These are phyloP conservation scores for Cytospora piceicola DNA, from an alignment of 2,329 filamentous ascomycete species.

Conservation along the genomic window DNA sequence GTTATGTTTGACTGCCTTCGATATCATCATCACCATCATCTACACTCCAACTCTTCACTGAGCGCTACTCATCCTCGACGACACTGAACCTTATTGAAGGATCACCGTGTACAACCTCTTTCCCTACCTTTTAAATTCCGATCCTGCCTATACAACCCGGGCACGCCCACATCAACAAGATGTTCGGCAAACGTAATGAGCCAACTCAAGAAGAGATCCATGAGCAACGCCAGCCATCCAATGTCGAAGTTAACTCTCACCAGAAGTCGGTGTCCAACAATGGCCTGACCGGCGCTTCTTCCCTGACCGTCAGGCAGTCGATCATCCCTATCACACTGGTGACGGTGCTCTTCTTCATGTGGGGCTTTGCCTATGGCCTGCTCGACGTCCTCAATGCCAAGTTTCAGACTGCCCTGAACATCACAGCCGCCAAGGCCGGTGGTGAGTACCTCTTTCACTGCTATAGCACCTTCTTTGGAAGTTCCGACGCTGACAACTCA, in stretches of 20 bases:
- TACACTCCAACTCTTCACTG: background rate
- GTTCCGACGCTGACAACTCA: conserved; percentile 7
- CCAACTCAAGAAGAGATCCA: conserved; percentile 32
- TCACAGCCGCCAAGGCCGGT: conserved; percentile 32
- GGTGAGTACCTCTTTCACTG: conserved; percentile 16
- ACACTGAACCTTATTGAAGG: background rate
- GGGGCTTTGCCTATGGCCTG: conserved; percentile 47
- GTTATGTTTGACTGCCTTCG: background rate
- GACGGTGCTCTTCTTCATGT: conserved; percentile 55
- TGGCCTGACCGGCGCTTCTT: conserved; percentile 34
- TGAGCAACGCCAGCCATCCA: conserved; percentile 32
- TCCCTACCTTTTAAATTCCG: background rate
- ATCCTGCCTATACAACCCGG: background rate
- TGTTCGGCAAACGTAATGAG: conserved; percentile 35
- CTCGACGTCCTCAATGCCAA: conserved; percentile 52
- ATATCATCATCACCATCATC: background rate
- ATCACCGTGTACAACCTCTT: background rate
- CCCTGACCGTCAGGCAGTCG: conserved; percentile 28
- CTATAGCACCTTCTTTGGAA: too few species aligned
- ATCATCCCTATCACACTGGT: conserved; percentile 46
- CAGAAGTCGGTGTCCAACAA: conserved; percentile 33
- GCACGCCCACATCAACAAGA: conserved; percentile 16
- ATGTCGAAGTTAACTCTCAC: conserved; percentile 31
- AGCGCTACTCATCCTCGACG: conserved; percentile 6
- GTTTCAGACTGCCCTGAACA: conserved; percentile 32